Percentiles rank a stretch among this genome's conserved stretches.
Evolutionary conservation across 768 basidiomycete genomes (phyloP).

Genomic region (Trametes gibbosa): DNA sequence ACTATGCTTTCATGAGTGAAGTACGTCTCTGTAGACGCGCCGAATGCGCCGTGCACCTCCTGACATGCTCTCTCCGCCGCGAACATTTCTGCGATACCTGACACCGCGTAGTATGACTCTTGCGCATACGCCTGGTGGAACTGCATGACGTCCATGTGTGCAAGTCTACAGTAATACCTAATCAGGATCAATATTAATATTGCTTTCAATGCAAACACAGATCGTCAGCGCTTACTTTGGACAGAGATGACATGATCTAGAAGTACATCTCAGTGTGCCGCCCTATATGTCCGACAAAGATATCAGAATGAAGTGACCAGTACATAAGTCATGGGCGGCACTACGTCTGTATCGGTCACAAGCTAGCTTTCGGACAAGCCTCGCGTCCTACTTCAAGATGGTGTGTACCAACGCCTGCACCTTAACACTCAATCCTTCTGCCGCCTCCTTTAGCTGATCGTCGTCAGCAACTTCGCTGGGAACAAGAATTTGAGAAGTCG

Average conservation of each 20-base stretch:
- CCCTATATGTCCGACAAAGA: no score
- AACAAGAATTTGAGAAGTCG: conserved; percentile 43
- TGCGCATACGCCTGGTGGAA: neutral
- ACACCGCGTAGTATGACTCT: neutral
- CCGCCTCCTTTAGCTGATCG: conserved; percentile 31
- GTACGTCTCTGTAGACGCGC: neutral
- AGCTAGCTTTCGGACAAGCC: no score
- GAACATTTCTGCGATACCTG: neutral
- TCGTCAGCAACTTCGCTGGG: conserved; percentile 27
- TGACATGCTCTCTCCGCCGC: neutral
- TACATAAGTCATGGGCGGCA: no score
- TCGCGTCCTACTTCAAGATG: neutral
- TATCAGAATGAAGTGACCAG: no score
- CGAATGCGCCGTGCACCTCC: neutral
- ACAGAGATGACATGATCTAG: no score
- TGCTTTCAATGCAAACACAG: no score
- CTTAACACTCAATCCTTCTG: conserved; percentile 41
- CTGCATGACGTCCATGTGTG: neutral
- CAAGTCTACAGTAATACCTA: no score
- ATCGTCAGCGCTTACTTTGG: no score
- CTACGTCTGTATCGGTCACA: no score
- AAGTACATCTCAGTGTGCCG: no score
- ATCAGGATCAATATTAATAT: no score
- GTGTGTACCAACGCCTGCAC: conserved; percentile 40
- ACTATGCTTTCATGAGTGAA: neutral